Percentiles rank a stretch among this genome's conserved stretches.
Evolutionary conservation across 352 stramenopile genomes (phyloP).

Genomic region (Globisporangium cylindrosporum): DNA sequence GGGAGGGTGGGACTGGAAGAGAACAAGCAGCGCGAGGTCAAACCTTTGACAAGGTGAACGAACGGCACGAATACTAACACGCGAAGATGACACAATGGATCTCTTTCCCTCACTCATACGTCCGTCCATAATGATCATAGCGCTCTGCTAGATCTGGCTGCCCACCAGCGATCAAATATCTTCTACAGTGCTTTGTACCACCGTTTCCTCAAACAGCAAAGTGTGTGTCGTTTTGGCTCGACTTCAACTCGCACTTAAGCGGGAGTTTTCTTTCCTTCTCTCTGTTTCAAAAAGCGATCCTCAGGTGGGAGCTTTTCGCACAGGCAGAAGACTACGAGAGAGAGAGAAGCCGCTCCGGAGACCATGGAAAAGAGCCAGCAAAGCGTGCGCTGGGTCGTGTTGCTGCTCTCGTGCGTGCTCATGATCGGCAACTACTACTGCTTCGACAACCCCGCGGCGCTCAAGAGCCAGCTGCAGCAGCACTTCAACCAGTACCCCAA

Average conservation of each 20-base stretch:
- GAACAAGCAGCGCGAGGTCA: not conserved
- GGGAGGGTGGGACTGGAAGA: not conserved
- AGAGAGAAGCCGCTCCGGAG: not conserved
- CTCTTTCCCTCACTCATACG: too few species aligned
- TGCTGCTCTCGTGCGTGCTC: slow-evolving; percentile 83
- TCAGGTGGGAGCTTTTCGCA: slow-evolving; percentile 4
- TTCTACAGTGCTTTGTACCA: not conserved
- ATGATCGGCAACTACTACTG: slow-evolving; percentile 92
- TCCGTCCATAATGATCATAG: too few species aligned
- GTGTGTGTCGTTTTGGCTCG: not conserved
- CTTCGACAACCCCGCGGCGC: slow-evolving; percentile 87
- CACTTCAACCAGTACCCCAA: slow-evolving; percentile 75
- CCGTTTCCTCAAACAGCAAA: not conserved
- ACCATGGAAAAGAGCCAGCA: slow-evolving; percentile 70
- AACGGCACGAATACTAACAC: too few species aligned
- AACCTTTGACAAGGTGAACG: too few species aligned
- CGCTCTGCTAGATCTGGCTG: too few species aligned
- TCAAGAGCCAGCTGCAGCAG: slow-evolving; percentile 87
- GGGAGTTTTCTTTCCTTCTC: not conserved
- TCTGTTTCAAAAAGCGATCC: not conserved
- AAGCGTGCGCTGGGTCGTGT: slow-evolving; percentile 80
- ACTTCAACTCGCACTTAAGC: slow-evolving; percentile 8
- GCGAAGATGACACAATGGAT: too few species aligned
- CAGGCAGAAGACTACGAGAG: not conserved
- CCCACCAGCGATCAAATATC: too few species aligned